A percentile compares a stretch with the other conserved stretches of the same genome.
Evolutionary conservation across 441 rosid species (phyloP).

Genomic region (Adansonia rubrostipa): DNA sequence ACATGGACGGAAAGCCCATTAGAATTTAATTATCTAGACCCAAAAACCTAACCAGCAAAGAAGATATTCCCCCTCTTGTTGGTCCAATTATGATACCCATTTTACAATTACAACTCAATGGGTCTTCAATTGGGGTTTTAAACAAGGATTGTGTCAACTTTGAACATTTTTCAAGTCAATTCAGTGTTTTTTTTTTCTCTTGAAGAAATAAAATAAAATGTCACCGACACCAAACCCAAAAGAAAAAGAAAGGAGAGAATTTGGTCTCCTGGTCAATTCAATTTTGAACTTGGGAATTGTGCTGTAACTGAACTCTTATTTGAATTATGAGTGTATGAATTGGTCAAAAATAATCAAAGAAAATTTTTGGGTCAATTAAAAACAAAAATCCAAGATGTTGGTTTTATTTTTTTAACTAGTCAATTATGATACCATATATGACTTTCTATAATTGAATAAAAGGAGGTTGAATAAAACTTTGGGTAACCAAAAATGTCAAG

Average conservation of each 20-base stretch:
- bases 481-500: constrained; percentile 17
- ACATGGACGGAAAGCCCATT: neutral
- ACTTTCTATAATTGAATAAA: neutral
- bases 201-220: neutral
- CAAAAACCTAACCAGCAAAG: neutral
- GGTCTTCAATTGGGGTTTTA: neutral
- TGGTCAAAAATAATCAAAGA: neutral
- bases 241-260: neutral
- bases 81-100: neutral
- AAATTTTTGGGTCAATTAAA: neutral
- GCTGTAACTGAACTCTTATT: neutral
- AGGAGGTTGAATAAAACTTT: neutral
- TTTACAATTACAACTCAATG: neutral
- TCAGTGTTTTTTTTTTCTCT: neutral
- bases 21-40: neutral
- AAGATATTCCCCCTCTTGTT: neutral
- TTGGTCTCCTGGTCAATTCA: neutral
- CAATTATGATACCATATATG: neutral
- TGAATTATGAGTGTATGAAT: neutral
- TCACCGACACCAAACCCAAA: neutral
- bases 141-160: neutral
- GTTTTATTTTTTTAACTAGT: neutral
- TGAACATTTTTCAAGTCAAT: neutral
- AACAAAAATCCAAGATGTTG: neutral
- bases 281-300: neutral